Percentiles rank a stretch among this genome's conserved stretches.
Conservation (phyloP, 2,329 filamentous ascomycete species). For the Botrytis tulipae region DNA sequence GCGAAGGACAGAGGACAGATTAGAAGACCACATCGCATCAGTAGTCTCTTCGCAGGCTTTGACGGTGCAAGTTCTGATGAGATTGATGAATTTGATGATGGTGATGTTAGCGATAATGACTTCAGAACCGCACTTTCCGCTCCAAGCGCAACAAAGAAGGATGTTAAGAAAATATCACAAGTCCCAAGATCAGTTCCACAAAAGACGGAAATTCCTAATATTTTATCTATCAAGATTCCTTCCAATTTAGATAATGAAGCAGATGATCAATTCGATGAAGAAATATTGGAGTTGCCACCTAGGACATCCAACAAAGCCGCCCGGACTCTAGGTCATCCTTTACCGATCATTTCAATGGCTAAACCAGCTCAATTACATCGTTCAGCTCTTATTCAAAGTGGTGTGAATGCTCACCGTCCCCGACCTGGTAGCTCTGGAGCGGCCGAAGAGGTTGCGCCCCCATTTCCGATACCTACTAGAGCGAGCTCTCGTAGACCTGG, state of each 20-base stretch:
- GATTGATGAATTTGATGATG: conserved; percentile 59
- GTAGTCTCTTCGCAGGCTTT: conserved; percentile 84
- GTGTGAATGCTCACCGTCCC: conserved; percentile 66
- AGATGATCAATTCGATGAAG: conserved; percentile 29
- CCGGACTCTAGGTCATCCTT: conserved; percentile 37
- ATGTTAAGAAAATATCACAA: conserved; percentile 25
- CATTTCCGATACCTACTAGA: conserved; percentile 87
- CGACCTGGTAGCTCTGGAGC: conserved; percentile 65
- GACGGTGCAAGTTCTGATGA: conserved; percentile 70
- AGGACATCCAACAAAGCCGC: conserved; percentile 26
- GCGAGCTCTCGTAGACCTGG: conserved; percentile 80
- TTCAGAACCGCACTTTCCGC: conserved; percentile 65
- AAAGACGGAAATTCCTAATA: conserved; percentile 29
- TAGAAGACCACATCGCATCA: conserved; percentile 69
- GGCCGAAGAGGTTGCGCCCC: conserved; percentile 62
- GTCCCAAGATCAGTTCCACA: conserved; percentile 36
- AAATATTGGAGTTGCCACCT: conserved; percentile 27
- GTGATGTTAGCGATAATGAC: conserved; percentile 64
- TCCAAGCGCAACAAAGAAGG: conserved; percentile 48
- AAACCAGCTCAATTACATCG: conserved; percentile 63
- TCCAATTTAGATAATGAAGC: conserved; percentile 1
- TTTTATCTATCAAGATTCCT: conserved; percentile 20
- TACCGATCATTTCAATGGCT: conserved; percentile 33
- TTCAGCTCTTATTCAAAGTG: conserved; percentile 76
- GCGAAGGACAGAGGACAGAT: conserved; percentile 54